Evolutionary conservation across 352 stramenopile species (phyloP), one percentile per base, ranked within the genome.

Genomic region (Phytophthora chlamydospora): DNA sequence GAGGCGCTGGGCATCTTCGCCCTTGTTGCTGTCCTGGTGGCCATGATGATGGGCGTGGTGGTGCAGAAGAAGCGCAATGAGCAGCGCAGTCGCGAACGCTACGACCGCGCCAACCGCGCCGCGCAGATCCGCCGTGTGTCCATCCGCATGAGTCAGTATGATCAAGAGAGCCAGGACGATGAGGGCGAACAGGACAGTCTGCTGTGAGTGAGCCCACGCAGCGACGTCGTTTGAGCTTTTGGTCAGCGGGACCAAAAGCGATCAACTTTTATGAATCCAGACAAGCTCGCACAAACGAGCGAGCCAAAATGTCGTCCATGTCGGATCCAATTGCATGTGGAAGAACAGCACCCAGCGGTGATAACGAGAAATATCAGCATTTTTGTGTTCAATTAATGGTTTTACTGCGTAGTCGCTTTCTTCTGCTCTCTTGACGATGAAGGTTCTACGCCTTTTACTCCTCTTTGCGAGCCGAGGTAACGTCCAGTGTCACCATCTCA

Each of bases 71-170:
- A 80, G 43, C 68, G 69, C n/a, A 83, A 91, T 38, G 81, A 91
- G 19, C 60, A 80, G 44, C 70, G 67, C 34, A 78, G 76, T 64
- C 63, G 75, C 10, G 69, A 80, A 19, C 76, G 73, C 16, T 76
- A 91, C 49, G 66, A 77, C 4, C 85, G 83, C 8, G 83, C 83
- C 2, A 90, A 73, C 34, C 72, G 72, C 7, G 81, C 80, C 3
- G 81, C 83, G 38, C 83, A 93, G 67, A 85, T 93, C 50, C 81
- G 67, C 36, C 83, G 83, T 57, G 81, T 93, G 13, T 91, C 83
- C 29, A 81, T 90, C 62, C 73, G 75, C 36, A 91, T 93, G 83
- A 78, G 71, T 41, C 77, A 87, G 24, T 71, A 84, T 36, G 63
- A 73, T 1, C 50, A 75, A 11, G 66, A 80, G 16, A 56, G 64